A percentile compares a stretch with the other conserved stretches of the same genome.
These are phyloP conservation scores for Aspergillus oerlinghausenensis DNA, from an alignment of 2,329 filamentous ascomycete species.

Conservation along the genomic window DNA sequence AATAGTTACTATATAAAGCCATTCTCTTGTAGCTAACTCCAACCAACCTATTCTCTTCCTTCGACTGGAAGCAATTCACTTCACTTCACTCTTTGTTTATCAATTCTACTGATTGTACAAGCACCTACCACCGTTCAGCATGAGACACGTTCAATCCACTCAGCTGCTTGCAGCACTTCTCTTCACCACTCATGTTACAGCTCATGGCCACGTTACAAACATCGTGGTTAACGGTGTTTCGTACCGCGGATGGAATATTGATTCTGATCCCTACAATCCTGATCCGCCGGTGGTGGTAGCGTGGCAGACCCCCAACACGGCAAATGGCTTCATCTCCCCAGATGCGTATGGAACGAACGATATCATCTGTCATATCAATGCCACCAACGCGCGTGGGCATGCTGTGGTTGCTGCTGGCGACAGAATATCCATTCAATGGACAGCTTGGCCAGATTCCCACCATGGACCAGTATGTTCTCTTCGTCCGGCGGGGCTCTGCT, in stretches of 20 bases:
- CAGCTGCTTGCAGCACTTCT: neutral
- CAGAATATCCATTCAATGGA: slow-evolving; percentile 56
- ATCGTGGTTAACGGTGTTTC: slow-evolving; percentile 17
- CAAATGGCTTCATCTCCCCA: slow-evolving; percentile 49
- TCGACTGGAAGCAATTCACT: neutral
- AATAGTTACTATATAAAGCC: neutral
- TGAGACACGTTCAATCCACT: neutral
- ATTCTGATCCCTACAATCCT: slow-evolving; percentile 24
- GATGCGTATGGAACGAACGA: slow-evolving; percentile 39
- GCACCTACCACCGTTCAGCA: neutral
- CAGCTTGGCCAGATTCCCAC: slow-evolving; percentile 59
- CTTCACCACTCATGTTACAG: neutral
- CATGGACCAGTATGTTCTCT: slow-evolving; percentile 45
- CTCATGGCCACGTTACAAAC: slow-evolving; percentile 2
- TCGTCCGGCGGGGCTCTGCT: neutral
- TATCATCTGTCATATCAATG: slow-evolving; percentile 58
- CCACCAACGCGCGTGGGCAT: slow-evolving; percentile 46
- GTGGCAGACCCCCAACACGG: slow-evolving; percentile 49
- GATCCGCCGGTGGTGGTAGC: slow-evolving; percentile 42
- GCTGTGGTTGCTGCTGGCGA: slow-evolving; percentile 56
- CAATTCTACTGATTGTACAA: neutral
- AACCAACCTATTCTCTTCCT: no score
- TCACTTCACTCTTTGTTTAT: neutral
- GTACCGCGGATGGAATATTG: slow-evolving; percentile 25
- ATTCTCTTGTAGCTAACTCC: neutral